Evolutionary conservation across 2,329 filamentous ascomycete species (phyloP).

Genomic region (Sclerotinia glacialis): DNA sequence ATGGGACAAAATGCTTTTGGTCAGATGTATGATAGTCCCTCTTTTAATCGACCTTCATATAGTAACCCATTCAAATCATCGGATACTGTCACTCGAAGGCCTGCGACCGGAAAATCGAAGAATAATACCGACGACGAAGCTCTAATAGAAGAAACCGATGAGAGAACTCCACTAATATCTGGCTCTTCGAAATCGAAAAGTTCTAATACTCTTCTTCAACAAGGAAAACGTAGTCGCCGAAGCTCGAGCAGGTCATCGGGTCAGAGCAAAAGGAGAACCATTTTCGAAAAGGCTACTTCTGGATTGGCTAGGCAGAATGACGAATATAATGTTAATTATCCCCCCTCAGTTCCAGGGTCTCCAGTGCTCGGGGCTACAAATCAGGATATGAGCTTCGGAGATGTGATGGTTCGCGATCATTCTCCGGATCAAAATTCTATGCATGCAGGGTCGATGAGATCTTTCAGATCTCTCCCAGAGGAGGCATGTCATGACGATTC

Average conservation of each 20-base stretch:
- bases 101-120: conserved; percentile 37
- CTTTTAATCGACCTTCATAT: conserved; percentile 38
- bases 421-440: conserved; percentile 34
- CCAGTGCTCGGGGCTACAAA: conserved; percentile 52
- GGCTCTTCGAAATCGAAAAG: conserved; percentile 42
- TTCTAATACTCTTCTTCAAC: conserved; percentile 28
- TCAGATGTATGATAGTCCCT: conserved; percentile 40
- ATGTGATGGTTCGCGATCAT: conserved; percentile 69
- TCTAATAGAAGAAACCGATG: conserved; percentile 48
- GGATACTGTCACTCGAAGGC: conserved; percentile 30
- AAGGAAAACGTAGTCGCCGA: conserved; percentile 33
- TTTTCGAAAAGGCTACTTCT: conserved; percentile 35
- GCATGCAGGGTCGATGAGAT: conserved; percentile 26
- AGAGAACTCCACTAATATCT: conserved; percentile 55
- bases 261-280: conserved; percentile 41
- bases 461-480: conserved; percentile 23
- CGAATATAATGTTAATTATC: conserved; percentile 64
- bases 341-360: conserved; percentile 64
- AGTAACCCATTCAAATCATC: conserved; percentile 37
- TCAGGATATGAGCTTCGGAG: conserved; percentile 59
- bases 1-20: conserved; percentile 40
- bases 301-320: conserved; percentile 41
- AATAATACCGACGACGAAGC: conserved; percentile 47
- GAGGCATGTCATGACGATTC: conserved; percentile 39
- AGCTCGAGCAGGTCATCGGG: conserved; percentile 45